Conservation (phyloP, 495 filamentous ascomycete genomes). For the Corynascus novoguineensis region DNA sequence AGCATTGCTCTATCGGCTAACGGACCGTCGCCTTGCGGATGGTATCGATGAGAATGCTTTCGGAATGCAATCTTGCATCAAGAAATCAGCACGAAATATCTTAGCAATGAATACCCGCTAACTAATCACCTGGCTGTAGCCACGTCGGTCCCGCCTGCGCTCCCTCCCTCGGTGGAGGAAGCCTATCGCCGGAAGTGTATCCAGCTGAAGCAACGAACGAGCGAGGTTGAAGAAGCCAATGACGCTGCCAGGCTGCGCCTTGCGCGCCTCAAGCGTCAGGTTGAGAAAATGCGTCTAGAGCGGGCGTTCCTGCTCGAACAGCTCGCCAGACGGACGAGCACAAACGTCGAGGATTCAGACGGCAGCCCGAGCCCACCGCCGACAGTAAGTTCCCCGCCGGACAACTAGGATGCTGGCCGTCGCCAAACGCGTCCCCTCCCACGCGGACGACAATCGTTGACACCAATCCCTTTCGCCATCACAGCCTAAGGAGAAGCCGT, state of each 20-base stretch:
- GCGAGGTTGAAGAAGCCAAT: conserved; percentile 84
- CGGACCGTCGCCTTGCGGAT: neutral
- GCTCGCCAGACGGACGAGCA: conserved; percentile 76
- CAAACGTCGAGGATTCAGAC: conserved; percentile 69
- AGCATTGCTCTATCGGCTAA: neutral
- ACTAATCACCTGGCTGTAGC: conserved; percentile 28
- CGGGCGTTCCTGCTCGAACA: conserved; percentile 85
- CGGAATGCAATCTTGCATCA: neutral
- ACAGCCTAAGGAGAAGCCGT: conserved; percentile 84
- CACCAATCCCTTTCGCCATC: conserved; percentile 13
- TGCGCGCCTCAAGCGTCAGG: conserved; percentile 69
- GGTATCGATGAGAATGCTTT: neutral
- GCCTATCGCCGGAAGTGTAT: conserved; percentile 97
- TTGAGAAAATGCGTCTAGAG: conserved; percentile 89
- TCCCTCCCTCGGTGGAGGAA: conserved; percentile 92
- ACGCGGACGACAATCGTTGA: conserved; percentile 23
- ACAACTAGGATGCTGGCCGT: conserved; percentile 2
- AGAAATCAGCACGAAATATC: neutral
- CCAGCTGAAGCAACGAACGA: conserved; percentile 83
- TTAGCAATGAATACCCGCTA: neutral
- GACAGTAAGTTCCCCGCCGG: conserved; percentile 48
- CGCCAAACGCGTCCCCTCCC: conserved; percentile 11
- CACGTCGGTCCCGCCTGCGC: conserved; percentile 49
- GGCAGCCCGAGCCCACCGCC: conserved; percentile 66
- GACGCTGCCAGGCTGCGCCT: conserved; percentile 73